Base-by-base conservation (phyloP, 2,329 filamentous ascomycete species). In the Fusarium sp. region DNA sequence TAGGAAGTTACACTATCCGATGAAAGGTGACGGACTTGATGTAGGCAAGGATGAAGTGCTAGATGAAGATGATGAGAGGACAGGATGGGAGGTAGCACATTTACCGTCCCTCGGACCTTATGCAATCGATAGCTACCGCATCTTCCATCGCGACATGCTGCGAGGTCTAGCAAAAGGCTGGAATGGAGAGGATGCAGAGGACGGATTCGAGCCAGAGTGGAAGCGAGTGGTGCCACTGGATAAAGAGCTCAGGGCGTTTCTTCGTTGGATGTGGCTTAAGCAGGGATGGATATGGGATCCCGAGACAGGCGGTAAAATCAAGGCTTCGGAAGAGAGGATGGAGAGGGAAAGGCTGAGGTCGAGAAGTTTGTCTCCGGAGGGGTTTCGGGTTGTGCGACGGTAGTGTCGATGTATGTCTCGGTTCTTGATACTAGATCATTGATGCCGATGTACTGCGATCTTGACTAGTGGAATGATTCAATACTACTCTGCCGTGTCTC, bases 191-290 rank as follows among this genome's bases (percentile, higher is more conserved):
- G 7, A 52, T 1, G 56, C 52, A n/a, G 0, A 6, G n/a, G n/a
- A n/a, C n/a, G 31, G 2, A 0, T 69, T 70, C 28, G 67, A 70
- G 13, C 49, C 68, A 1, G 68, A 70, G 9, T 70, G 68, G 68
- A 70, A 71, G 5, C 26, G 60, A 16, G 68, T 70, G 1, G 37
- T 65, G 12, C 68, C 67, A 2, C 25, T 61, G n/a, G 68, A 70
- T 16, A 70, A 70, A 28, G 68, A 70, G 31, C 30, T 70, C 19
- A 53, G 50, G 23, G 59, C 52, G 2, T 70, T 58, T 45, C 34
- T 70, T 0, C 31, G 68, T 3, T 71, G 69, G 69, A 71, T 65
- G 65, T 71, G 69, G 69, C 48, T 71, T 0, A 71, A 58, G 0
- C 45, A 62, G 12, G 55, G 67, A 0, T 71, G 67, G 67, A 21